Conservation (phyloP, 2,329 filamentous ascomycete genomes). For the Orbilia oligospora region DNA sequence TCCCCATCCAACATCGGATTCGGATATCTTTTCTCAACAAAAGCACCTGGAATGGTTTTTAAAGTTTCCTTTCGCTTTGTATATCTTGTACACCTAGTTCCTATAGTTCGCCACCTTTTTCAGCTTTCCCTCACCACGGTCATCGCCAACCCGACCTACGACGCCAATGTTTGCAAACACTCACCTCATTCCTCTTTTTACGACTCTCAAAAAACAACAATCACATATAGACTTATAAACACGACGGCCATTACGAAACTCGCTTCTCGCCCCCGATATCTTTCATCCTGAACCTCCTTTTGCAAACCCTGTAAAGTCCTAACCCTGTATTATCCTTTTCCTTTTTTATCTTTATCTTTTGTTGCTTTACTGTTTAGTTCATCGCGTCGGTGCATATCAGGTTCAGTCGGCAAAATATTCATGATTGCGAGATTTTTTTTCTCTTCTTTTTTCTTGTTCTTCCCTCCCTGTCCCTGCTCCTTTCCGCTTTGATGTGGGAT, state of each 20-base stretch:
- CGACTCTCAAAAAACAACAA: slow-evolving; percentile 23
- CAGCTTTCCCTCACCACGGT: slow-evolving; percentile 4
- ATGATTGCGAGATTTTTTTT: slow-evolving; percentile 61
- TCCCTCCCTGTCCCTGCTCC: slow-evolving; percentile 6
- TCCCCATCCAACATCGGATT: slow-evolving; percentile 6
- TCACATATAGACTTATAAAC: slow-evolving; percentile 49
- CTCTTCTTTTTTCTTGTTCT: slow-evolving; percentile 41
- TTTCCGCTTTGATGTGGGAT: slow-evolving; percentile 38
- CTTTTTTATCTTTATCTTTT: background rate
- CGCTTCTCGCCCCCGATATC: slow-evolving; percentile 9
- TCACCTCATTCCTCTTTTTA: slow-evolving; percentile 21
- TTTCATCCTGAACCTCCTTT: slow-evolving; percentile 9
- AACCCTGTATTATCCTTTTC: slow-evolving; percentile 59
- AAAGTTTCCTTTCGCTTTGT: slow-evolving; percentile 37
- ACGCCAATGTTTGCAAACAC: slow-evolving; percentile 38
- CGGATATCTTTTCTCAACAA: slow-evolving; percentile 31
- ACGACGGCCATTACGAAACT: slow-evolving; percentile 46
- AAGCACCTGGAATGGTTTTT: slow-evolving; percentile 39
- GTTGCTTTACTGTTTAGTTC: slow-evolving; percentile 59
- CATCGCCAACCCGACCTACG: slow-evolving; percentile 34
- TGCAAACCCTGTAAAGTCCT: slow-evolving; percentile 46
- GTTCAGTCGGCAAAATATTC: slow-evolving; percentile 61
- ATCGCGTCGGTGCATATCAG: slow-evolving; percentile 62
- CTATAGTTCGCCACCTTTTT: slow-evolving; percentile 17
- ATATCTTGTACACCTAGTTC: slow-evolving; percentile 51